A percentile compares a stretch with the other conserved stretches of the same genome.
These are phyloP conservation scores for Evansstolkia leycettana DNA, from an alignment of 495 filamentous ascomycete genomes.

Conservation along the genomic window DNA sequence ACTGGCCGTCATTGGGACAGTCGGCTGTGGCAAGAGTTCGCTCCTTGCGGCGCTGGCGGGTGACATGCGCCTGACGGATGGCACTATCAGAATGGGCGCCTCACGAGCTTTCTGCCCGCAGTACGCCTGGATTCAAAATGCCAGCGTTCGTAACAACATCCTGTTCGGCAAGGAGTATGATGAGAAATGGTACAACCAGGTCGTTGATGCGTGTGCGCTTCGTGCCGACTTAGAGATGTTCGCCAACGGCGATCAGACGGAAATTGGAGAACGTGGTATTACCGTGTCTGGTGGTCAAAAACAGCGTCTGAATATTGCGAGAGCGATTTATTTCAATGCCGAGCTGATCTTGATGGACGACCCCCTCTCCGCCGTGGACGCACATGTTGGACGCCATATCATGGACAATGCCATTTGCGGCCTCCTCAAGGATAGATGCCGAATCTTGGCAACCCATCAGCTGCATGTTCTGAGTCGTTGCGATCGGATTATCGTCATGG, in stretches of 20 bases:
- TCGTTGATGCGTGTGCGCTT: constrained; percentile 47
- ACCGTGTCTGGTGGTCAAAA: constrained; percentile 57
- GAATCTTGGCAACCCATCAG: constrained; percentile 90
- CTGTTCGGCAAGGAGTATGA: constrained; percentile 65
- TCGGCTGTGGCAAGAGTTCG: constrained; percentile 88
- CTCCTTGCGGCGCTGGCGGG: constrained; percentile 82
- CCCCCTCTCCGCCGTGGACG: constrained; percentile 71
- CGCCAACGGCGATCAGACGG: constrained; percentile 42
- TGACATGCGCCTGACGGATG: constrained; percentile 78
- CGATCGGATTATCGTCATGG: constrained; percentile 85
- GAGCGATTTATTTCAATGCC: constrained; percentile 75
- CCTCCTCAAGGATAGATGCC: constrained; percentile 74
- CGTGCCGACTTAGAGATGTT: constrained; percentile 43
- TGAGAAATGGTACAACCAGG: constrained; percentile 40
- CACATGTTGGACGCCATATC: constrained; percentile 84
- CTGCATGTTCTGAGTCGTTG: constrained; percentile 84
- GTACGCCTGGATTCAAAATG: constrained; percentile 95
- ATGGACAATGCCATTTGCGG: constrained; percentile 93
- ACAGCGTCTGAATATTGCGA: constrained; percentile 62
- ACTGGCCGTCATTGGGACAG: constrained; percentile 79
- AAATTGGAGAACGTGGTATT: constrained; percentile 51
- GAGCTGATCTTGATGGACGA: constrained; percentile 80
- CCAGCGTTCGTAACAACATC: constrained; percentile 77
- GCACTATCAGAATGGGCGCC: constrained; percentile 61
- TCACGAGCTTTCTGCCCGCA: constrained; percentile 84